Conservation (phyloP, 805 yeast genomes). For the Saturnispora galanensis region DNA sequence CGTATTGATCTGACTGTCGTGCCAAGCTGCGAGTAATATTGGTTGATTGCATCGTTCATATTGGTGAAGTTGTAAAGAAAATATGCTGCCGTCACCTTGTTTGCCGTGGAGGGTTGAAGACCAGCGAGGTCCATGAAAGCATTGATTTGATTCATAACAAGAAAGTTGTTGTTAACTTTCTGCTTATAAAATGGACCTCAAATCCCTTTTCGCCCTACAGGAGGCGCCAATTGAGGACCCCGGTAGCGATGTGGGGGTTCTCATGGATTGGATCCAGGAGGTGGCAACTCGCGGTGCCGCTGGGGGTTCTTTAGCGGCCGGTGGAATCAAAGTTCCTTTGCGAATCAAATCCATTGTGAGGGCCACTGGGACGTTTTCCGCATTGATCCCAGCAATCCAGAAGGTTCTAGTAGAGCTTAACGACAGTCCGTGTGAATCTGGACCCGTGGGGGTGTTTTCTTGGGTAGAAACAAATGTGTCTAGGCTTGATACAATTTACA, state of each 20-base stretch:
- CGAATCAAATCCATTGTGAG: slow-evolving; percentile 11
- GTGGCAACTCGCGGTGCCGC: not conserved
- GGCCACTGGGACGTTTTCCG: slow-evolving; percentile 13
- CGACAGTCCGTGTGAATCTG: not conserved
- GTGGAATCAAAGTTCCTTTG: not conserved
- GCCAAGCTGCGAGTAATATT: slow-evolving; percentile 2
- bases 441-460: slow-evolving; percentile 3
- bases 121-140: not conserved
- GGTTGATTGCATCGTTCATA: slow-evolving; percentile 11
- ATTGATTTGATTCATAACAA: slow-evolving; percentile 3
- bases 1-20: slow-evolving; percentile 1
- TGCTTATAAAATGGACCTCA: too few species aligned
- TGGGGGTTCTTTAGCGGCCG: not conserved
- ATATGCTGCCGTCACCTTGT: slow-evolving; percentile 2
- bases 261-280: slow-evolving; percentile 5
- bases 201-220: too few species aligned
- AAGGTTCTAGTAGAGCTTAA: not conserved
- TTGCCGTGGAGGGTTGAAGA: not conserved
- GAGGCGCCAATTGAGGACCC: not conserved
- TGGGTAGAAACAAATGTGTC: slow-evolving; percentile 7
- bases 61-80: not conserved
- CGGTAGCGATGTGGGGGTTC: not conserved
- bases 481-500: slow-evolving; percentile 5
- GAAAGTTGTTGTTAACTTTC: not conserved
- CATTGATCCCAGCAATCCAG: slow-evolving; percentile 11